Base-by-base conservation (phyloP, 2,329 filamentous ascomycete species). In the Lasiodiplodia gonubiensis region DNA sequence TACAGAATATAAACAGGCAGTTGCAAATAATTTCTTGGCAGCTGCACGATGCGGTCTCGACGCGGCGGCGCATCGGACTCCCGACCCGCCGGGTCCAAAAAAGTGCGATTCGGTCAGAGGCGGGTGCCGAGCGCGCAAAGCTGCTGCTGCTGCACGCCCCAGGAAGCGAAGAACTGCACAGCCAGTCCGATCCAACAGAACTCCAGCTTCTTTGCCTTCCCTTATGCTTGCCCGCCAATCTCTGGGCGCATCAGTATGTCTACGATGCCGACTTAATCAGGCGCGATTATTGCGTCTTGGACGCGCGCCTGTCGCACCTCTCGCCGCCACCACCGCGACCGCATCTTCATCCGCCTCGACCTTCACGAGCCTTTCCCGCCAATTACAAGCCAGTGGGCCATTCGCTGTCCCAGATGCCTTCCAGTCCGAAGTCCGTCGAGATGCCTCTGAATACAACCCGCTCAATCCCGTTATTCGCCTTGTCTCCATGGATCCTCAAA, bases 221-320 rank as follows among this genome's bases (percentile, higher is more conserved):
- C 66, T 54, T 49, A 80, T 80, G 78, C 75, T 79, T 73, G 74
- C 74, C 64, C 72, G 72, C 66, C 74, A 75, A 69, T 72, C 75
- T 67, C 73, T 76, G 67, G 72, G 73, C 71, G 77, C 77, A 70
- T 78, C 77, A 64, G 71, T 79, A 70, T 80, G 77, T 75, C 69
- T 79, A 51, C 75, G 75, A 70, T 80, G 78, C 74, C 76, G 78
- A 71, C 72, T 78, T 49, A 72, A 71, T 64, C 71, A 72, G 64
- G 72, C 70, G 64, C 74, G 72, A 21, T 14, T 46, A 18, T 21
- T 42, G 49, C 64, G 53, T 46, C 14, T 39, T 21, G 54, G 25
- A 53, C 27, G 30, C 27, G 18, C 52, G 23, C 51, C 35, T 23
- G 25, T 23, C 25, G 27, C 35, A 10, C 37, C 49, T 33, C 37